phyloP scores from a whole-genome alignment of 441 rosid species.

The Aleurites moluccanus region DNA sequence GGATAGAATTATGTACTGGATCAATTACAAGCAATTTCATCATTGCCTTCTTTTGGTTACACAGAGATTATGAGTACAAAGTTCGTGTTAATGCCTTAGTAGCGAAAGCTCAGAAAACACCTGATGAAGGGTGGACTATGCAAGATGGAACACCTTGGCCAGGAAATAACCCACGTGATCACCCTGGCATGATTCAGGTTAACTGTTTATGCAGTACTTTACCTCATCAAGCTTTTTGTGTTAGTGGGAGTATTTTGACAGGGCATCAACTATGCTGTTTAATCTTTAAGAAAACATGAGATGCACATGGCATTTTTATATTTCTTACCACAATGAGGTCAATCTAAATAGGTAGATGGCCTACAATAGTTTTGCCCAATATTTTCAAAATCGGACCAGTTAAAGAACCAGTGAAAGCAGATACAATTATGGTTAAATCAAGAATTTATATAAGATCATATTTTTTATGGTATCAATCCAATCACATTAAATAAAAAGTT shows the following conservation, averaged over 20 bases:
- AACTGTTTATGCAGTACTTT: not conserved
- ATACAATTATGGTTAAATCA: too few relatives aligned
- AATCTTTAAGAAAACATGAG: not conserved
- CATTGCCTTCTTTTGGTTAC: conserved; percentile 20
- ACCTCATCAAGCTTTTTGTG: not conserved
- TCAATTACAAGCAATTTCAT: not conserved
- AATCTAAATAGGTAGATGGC: not conserved
- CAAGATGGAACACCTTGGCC: conserved; percentile 99
- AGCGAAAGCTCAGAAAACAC: conserved; percentile 92
- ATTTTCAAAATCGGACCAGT: too few relatives aligned
- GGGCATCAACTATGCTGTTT: not conserved
- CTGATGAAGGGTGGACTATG: conserved; percentile 98
- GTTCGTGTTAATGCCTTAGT: conserved; percentile 83
- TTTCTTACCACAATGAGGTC: not conserved
- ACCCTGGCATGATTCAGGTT: conserved; percentile 98
- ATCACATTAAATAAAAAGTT: too few relatives aligned
- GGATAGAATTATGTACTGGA: not conserved
- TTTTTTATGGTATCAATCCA: too few relatives aligned
- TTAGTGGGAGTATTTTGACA: not conserved
- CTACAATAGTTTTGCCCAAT: too few relatives aligned
- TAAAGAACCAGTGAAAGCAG: too few relatives aligned
- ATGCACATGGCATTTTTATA: not conserved
- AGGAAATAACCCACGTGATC: conserved; percentile 89
- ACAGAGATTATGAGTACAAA: conserved; percentile 95
- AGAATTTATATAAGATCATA: too few relatives aligned